Percentiles rank a stretch among this genome's conserved stretches.
Evolutionary conservation across 2,329 filamentous ascomycete species (phyloP).

Genomic region (Xylaria arbuscula): DNA sequence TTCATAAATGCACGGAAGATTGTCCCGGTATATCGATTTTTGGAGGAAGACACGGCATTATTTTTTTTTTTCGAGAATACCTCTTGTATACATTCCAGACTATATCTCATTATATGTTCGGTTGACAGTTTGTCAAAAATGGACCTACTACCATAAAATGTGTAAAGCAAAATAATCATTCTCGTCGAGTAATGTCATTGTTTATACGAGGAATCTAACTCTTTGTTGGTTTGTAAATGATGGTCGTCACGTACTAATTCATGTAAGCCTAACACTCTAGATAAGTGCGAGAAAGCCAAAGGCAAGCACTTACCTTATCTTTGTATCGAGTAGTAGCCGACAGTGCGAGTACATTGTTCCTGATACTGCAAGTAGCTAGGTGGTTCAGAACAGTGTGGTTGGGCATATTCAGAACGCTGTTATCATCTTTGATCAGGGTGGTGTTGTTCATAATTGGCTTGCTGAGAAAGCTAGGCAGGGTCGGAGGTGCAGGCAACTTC

Average conservation of each 20-base stretch:
- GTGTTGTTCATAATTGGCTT: constrained; percentile 95
- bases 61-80: background rate
- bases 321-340: constrained; percentile 98
- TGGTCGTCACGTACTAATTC: constrained; percentile 90
- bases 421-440: constrained; percentile 96
- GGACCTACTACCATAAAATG: background rate
- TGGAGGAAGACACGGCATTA: background rate
- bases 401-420: constrained; percentile 94
- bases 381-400: constrained; percentile 98
- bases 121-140: constrained; percentile 4
- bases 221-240: constrained; percentile 95
- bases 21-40: background rate
- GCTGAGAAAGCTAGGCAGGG: constrained; percentile 87
- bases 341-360: constrained; percentile 93
- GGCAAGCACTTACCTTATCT: constrained; percentile 74
- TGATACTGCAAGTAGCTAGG: constrained; percentile 96
- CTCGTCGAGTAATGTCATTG: background rate
- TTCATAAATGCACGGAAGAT: background rate
- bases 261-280: constrained; percentile 16
- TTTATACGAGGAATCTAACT: constrained; percentile 50
- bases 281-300: constrained; percentile 8
- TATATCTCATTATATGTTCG: background rate
- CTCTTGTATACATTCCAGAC: background rate
- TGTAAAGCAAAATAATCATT: background rate
- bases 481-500: constrained; percentile 84